Base-by-base conservation (phyloP, 1,139 yeast species). In the Chernovozyma sophiae-reginae region DNA sequence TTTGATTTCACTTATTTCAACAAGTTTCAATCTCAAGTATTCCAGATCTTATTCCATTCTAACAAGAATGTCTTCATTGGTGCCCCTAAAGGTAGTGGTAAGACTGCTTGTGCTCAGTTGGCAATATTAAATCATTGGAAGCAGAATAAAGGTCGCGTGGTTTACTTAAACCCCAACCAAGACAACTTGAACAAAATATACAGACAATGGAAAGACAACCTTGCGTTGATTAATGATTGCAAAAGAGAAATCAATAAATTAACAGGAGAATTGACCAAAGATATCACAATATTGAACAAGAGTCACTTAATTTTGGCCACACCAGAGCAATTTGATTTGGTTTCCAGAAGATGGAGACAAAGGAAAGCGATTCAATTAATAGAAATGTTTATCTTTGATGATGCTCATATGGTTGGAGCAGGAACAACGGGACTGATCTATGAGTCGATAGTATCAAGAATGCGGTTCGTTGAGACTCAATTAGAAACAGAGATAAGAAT, bases 271-370 rank as follows among this genome's bases (percentile, higher is more conserved):
- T 43, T 74, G 8, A 47, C 72, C 1, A 52, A 59, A 1, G 94
- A 89, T 51, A 51, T 82, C 39, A 65, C 67, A 36, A 46, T 76
- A 3, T 50, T 87, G 10, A 77, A 79, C 1, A 60, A 65, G 18
- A 74, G 79, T 40, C 90, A 86, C 52, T 56, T 90, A 38, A 59
- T 86, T n/a, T 56, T 90, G 14, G 78, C 86, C 3, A 87, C 97
- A 0, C 95, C 97, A 0, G 69, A 62, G 16, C 90, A 86, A 43
- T 84, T 87, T 65, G 90, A 86, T 43, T 47, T 63, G 3, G 51
- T 89, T 1, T 77, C 95, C 0, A 75, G 92, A 45, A 71, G 90
- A 36, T 92, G 97, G 97, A 80, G 81, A 47, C 83, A 79, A 45
- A 65, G 89, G 41, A 80, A 77, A 49, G 79, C 80, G 34, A 65